Percentiles rank a stretch among this genome's conserved stretches.
Evolutionary conservation across 108 stramenopile genomes (phyloP).

Genomic region (Aurantiochytrium sp.): DNA sequence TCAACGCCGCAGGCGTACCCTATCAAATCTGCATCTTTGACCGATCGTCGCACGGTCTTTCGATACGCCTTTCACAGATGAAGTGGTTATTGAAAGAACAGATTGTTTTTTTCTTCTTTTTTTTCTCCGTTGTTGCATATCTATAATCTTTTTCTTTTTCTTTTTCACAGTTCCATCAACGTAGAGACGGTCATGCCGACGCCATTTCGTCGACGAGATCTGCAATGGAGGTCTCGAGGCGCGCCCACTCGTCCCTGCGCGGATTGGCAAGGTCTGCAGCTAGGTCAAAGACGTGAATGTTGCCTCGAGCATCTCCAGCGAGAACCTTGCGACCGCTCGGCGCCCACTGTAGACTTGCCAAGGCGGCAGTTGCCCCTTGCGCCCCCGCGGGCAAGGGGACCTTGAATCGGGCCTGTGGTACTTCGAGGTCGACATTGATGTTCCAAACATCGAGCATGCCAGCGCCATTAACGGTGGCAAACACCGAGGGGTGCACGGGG

Average conservation of each 20-base stretch:
- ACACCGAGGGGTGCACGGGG: conserved; percentile 26
- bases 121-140: background rate
- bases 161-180: background rate
- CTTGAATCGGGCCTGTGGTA: background rate
- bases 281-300: conserved; percentile 7
- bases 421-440: background rate
- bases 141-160: background rate
- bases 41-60: too few species aligned
- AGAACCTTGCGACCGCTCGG: background rate
- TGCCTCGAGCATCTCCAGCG: conserved; percentile 13
- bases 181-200: too few species aligned
- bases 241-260: background rate
- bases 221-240: background rate
- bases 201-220: background rate
- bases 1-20: too few species aligned
- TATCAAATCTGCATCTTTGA: too few species aligned
- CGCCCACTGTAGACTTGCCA: background rate
- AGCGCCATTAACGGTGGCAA: background rate
- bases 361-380: background rate
- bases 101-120: too few species aligned
- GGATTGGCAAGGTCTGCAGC: background rate
- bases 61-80: too few species aligned
- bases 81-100: too few species aligned
- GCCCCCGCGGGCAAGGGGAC: background rate
- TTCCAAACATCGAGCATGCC: conserved; percentile 26